Evolutionary conservation across 345 rosid genomes (phyloP).

Genomic region (Citrus australasica): DNA sequence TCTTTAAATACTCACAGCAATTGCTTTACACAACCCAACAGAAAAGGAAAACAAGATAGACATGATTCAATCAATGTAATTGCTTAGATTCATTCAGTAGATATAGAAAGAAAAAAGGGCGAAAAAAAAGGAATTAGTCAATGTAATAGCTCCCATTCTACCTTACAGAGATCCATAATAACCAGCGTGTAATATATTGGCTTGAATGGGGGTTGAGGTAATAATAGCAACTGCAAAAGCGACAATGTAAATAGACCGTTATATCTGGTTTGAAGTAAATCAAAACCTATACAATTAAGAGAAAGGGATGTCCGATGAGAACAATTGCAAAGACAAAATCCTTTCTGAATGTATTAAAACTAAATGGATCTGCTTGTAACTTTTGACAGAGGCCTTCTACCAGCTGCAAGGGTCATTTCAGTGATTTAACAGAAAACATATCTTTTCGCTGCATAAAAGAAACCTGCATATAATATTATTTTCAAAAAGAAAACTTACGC

Average conservation of each 20-base stretch:
- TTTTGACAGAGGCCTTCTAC: not conserved
- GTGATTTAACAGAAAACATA: not conserved
- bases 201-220: conserved; percentile 95
- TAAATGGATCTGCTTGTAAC: not conserved
- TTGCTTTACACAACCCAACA: not conserved
- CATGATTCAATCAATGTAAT: not conserved
- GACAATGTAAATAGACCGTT: conserved; percentile 5
- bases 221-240: conserved; percentile 73
- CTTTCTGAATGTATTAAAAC: not conserved
- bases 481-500: not conserved
- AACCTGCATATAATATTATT: not conserved
- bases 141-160: conserved; percentile 26
- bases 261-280: not conserved
- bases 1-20: conserved; percentile 8
- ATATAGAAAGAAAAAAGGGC: not conserved
- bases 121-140: not conserved
- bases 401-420: not conserved
- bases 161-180: conserved; percentile 99
- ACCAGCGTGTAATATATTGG: conserved; percentile 88
- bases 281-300: not conserved
- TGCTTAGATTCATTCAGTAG: not conserved
- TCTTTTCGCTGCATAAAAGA: not conserved
- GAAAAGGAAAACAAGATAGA: not conserved
- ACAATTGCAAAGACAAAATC: not conserved
- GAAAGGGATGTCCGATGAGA: not conserved